These are phyloP conservation scores for Triticum monococcum DNA, from an alignment of 176 grass and related monocot genomes.

Conservation along the genomic window DNA sequence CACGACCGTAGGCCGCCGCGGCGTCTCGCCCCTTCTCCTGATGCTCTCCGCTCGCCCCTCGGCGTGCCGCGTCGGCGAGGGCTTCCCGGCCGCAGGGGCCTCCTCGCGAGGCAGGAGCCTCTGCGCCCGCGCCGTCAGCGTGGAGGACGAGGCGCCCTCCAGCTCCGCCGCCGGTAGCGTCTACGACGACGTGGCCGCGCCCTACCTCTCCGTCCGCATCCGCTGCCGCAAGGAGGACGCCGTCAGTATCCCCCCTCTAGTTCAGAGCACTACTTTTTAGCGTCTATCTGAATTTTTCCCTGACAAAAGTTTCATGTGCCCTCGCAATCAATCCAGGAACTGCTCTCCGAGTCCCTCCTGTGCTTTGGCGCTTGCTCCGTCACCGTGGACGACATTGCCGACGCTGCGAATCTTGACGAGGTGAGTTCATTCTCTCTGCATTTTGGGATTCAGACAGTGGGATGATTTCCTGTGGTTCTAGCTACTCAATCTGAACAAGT, in stretches of 20 bases:
- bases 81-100: neutral
- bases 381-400: slow-evolving; percentile 71
- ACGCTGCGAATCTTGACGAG: slow-evolving; percentile 64
- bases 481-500: neutral
- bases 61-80: neutral
- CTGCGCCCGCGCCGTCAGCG: slow-evolving; percentile 13
- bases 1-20: neutral
- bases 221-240: slow-evolving; percentile 63
- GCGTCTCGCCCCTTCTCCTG: slow-evolving; percentile 4
- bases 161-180: neutral
- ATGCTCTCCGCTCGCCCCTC: slow-evolving; percentile 12
- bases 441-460: neutral
- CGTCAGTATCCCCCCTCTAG: slow-evolving; percentile 35
- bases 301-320: neutral
- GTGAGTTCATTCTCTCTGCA: slow-evolving; percentile 22
- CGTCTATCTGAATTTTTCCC: neutral
- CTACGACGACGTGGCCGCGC: slow-evolving; percentile 32
- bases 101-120: slow-evolving; percentile 16
- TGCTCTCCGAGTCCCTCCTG: slow-evolving; percentile 73
- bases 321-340: slow-evolving; percentile 44
- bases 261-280: neutral
- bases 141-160: neutral
- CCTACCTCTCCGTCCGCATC: slow-evolving; percentile 68
- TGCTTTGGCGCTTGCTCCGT: slow-evolving; percentile 79
- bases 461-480: neutral